Percentiles rank a stretch among this genome's conserved stretches.
Conservation (phyloP, 2,329 filamentous ascomycete species). For the Apiospora sp. region DNA sequence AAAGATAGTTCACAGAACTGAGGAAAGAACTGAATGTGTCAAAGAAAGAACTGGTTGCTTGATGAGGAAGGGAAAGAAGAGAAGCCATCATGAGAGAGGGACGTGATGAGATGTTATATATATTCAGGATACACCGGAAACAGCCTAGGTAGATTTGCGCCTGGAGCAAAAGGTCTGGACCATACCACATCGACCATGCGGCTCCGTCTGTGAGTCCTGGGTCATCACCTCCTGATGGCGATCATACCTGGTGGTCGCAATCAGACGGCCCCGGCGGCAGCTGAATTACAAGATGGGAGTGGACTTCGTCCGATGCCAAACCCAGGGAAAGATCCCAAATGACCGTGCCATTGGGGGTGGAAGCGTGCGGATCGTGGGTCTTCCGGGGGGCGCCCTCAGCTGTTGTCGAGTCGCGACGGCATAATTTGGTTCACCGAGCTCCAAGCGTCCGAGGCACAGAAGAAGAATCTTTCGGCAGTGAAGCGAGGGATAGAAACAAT, state of each 20-base stretch:
- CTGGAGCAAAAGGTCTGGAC: background rate
- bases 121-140: background rate
- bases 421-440: background rate
- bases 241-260: background rate
- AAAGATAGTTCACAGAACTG: conserved; percentile 49
- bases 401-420: background rate
- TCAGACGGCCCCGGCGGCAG: conserved; percentile 18
- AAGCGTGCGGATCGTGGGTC: background rate
- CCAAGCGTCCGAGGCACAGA: background rate
- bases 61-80: conserved; percentile 33
- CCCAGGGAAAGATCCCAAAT: background rate
- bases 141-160: background rate
- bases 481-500: background rate
- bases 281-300: background rate
- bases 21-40: conserved; percentile 36
- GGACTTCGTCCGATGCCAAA: background rate
- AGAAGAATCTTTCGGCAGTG: background rate
- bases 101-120: conserved; percentile 25
- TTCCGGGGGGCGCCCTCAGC: background rate
- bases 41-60: conserved; percentile 33
- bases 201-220: background rate
- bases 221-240: background rate
- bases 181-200: background rate
- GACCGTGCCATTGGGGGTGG: background rate
- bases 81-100: conserved; percentile 26